These are phyloP conservation scores for Tuber umbilicatum DNA, from an alignment of 495 filamentous ascomycete genomes.

Conservation along the genomic window DNA sequence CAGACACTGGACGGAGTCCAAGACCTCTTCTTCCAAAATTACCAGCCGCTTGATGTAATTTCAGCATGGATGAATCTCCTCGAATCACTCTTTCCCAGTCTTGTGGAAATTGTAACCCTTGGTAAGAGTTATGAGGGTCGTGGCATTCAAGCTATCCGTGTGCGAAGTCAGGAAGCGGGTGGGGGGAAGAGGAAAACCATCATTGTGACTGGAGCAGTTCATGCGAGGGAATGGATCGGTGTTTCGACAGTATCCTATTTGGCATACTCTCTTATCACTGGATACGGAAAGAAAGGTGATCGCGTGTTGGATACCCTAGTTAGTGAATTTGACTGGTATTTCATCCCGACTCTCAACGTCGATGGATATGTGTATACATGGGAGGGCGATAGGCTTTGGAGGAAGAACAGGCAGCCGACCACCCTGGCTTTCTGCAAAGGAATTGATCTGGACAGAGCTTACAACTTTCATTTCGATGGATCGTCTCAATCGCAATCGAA, in stretches of 20 bases:
- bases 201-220: conserved; percentile 73
- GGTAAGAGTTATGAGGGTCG: conserved; percentile 80
- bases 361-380: conserved; percentile 94
- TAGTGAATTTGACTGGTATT: conserved; percentile 74
- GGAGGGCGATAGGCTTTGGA: conserved; percentile 87
- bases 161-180: conserved; percentile 49
- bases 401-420: conserved; percentile 86
- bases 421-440: conserved; percentile 76
- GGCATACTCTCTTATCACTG: conserved; percentile 79
- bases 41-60: conserved; percentile 74
- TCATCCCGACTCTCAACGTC: conserved; percentile 83
- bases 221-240: conserved; percentile 94
- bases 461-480: conserved; percentile 75
- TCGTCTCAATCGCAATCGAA: conserved; percentile 58
- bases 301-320: conserved; percentile 55
- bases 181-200: conserved; percentile 58
- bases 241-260: conserved; percentile 86
- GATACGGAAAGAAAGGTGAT: conserved; percentile 57
- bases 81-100: conserved; percentile 76
- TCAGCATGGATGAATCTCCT: conserved; percentile 82
- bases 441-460: conserved; percentile 81
- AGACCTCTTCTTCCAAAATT: conserved; percentile 80
- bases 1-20: conserved; percentile 44
- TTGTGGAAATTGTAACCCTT: conserved; percentile 65
- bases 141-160: conserved; percentile 70